phyloP scores from a whole-genome alignment of 2,329 filamentous ascomycete genomes.

The Beauveria bassiana region DNA sequence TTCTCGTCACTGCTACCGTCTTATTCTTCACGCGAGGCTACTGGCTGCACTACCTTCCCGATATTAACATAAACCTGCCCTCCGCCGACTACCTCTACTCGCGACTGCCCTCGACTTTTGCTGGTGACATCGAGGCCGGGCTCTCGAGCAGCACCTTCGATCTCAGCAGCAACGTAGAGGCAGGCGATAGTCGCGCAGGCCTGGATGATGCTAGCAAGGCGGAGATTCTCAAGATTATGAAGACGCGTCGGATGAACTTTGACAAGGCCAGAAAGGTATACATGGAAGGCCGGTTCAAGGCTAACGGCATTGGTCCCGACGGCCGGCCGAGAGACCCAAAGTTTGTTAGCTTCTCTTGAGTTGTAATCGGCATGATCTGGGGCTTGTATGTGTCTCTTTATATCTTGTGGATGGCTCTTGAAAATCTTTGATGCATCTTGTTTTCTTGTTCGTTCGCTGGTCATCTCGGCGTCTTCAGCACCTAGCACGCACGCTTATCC shows the following conservation, averaged over 20 bases:
- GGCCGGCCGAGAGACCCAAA: slow-evolving; percentile 86
- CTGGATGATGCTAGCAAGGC: slow-evolving; percentile 73
- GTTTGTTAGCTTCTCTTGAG: slow-evolving; percentile 73
- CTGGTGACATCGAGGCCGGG: slow-evolving; percentile 79
- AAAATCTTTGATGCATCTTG: neutral
- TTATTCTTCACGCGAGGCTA: slow-evolving; percentile 72
- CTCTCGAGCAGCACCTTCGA: slow-evolving; percentile 79
- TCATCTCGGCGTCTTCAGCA: slow-evolving; percentile 9
- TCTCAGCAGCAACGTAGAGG: slow-evolving; percentile 69
- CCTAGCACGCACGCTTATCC: neutral
- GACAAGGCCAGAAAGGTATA: slow-evolving; percentile 84
- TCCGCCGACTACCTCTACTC: slow-evolving; percentile 62
- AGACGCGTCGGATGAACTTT: slow-evolving; percentile 70
- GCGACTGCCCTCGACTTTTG: slow-evolving; percentile 69
- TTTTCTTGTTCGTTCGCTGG: slow-evolving; percentile 11
- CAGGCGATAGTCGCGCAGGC: slow-evolving; percentile 70
- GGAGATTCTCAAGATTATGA: slow-evolving; percentile 87
- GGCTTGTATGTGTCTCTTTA: neutral
- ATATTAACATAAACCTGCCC: slow-evolving; percentile 38
- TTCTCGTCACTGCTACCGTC: slow-evolving; percentile 63
- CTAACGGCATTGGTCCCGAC: slow-evolving; percentile 81
- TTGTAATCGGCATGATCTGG: neutral
- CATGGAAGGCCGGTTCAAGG: slow-evolving; percentile 78
- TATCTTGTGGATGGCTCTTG: neutral
- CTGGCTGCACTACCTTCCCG: slow-evolving; percentile 67